phyloP scores from a whole-genome alignment of 768 basidiomycete genomes.

The Suillus subaureus region DNA sequence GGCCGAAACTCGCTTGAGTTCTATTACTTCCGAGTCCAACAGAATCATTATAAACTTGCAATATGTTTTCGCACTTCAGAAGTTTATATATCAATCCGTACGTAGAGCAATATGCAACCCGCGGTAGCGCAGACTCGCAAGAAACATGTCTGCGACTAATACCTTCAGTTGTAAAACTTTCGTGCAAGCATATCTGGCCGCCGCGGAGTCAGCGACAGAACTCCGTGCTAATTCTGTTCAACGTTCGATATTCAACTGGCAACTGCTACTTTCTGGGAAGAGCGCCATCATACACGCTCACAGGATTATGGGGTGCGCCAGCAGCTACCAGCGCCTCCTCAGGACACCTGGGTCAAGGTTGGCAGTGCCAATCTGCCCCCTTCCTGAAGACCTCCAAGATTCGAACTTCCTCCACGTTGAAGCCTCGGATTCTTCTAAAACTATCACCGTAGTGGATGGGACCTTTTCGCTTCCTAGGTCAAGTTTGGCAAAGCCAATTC shows the following conservation, averaged over 20 bases:
- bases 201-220: background rate
- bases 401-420: background rate
- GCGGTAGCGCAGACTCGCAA: too few relatives aligned
- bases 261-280: background rate
- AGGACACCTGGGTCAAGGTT: background rate
- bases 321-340: background rate
- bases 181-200: background rate
- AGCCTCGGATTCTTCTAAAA: background rate
- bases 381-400: background rate
- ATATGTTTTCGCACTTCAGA: too few relatives aligned
- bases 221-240: background rate
- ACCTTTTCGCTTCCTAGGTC: background rate
- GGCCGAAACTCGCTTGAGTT: background rate
- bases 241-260: background rate
- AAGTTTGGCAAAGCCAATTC: background rate
- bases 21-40: too few relatives aligned
- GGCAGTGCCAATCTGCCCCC: background rate
- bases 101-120: too few relatives aligned
- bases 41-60: too few relatives aligned
- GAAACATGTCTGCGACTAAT: too few relatives aligned
- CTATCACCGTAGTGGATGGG: background rate
- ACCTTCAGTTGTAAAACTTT: background rate
- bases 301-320: background rate
- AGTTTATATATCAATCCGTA: too few relatives aligned
- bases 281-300: background rate